Conservation (phyloP, 2,329 filamentous ascomycete species). For the Pseudocercospora fijiensis region DNA sequence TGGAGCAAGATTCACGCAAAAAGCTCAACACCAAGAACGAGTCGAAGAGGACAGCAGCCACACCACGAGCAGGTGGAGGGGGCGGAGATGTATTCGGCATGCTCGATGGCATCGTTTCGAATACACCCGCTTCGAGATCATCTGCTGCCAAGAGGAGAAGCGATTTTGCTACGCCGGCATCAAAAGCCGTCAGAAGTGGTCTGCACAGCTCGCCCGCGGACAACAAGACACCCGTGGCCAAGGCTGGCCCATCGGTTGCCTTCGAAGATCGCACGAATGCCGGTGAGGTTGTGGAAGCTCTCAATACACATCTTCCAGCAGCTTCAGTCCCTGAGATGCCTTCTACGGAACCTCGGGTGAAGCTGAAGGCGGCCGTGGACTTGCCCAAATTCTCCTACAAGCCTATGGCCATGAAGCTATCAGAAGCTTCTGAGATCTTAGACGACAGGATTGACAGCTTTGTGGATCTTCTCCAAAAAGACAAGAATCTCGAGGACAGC, state of each 20-base stretch:
- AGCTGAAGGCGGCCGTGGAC: conserved; percentile 81
- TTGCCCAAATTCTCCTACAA: conserved; percentile 89
- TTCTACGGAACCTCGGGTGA: conserved; percentile 73
- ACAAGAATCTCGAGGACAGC: conserved; percentile 73
- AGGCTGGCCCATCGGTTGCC: conserved; percentile 38
- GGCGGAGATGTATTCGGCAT: conserved; percentile 71
- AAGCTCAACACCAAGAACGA: conserved; percentile 55
- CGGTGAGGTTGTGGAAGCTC: conserved; percentile 76
- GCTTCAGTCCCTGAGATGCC: conserved; percentile 49
- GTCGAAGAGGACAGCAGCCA: conserved; percentile 60
- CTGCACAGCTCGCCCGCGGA: conserved; percentile 51
- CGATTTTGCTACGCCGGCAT: conserved; percentile 51
- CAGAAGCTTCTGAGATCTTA: conserved; percentile 86
- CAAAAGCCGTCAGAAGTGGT: conserved; percentile 46
- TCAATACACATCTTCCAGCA: conserved; percentile 73
- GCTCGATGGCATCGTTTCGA: conserved; percentile 49
- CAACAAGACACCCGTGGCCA: conserved; percentile 35
- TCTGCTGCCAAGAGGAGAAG: conserved; percentile 52
- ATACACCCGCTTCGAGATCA: conserved; percentile 42
- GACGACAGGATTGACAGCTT: conserved; percentile 96
- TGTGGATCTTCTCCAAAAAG: conserved; percentile 66
- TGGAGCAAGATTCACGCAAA: conserved; percentile 75
- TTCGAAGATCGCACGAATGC: conserved; percentile 77
- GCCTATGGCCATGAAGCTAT: conserved; percentile 90
- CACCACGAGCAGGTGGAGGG: conserved; percentile 55